Evolutionary conservation across 345 rosid genomes (phyloP).

Genomic region (Eucalyptus polybractea): DNA sequence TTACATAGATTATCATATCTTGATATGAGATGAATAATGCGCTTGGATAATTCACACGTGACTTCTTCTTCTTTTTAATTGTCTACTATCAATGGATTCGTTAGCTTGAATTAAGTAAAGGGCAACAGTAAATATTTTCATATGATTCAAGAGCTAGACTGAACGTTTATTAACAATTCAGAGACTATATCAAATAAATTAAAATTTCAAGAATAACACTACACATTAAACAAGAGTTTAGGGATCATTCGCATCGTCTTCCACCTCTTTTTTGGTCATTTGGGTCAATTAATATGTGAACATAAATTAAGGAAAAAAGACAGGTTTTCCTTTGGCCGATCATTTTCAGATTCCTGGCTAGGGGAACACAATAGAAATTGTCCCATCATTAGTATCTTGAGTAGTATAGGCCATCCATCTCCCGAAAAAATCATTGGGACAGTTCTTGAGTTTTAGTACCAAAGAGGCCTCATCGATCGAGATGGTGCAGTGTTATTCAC

Average conservation of each 20-base stretch:
- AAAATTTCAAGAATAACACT: fast-evolving
- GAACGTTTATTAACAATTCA: background rate
- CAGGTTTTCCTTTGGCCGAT: background rate
- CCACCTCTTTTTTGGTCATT: background rate
- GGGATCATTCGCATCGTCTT: background rate
- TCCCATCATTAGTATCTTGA: background rate
- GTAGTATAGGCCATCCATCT: background rate
- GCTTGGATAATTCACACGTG: background rate
- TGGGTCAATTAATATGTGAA: background rate
- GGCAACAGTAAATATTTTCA: background rate
- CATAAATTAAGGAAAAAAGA: background rate
- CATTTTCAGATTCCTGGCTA: background rate
- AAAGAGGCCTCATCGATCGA: background rate
- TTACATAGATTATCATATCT: background rate
- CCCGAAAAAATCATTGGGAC: background rate
- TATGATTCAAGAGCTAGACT: background rate
- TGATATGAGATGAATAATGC: background rate
- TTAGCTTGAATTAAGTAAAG: background rate
- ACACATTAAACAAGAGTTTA: background rate
- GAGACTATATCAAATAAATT: background rate
- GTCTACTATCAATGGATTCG: background rate
- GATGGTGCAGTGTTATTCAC: background rate
- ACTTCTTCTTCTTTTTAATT: background rate
- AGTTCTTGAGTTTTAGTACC: background rate
- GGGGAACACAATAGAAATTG: background rate